Evolutionary conservation across 768 basidiomycete species (phyloP), one percentile per base, ranked within the genome.

Genomic region (Cyathus striatus): DNA sequence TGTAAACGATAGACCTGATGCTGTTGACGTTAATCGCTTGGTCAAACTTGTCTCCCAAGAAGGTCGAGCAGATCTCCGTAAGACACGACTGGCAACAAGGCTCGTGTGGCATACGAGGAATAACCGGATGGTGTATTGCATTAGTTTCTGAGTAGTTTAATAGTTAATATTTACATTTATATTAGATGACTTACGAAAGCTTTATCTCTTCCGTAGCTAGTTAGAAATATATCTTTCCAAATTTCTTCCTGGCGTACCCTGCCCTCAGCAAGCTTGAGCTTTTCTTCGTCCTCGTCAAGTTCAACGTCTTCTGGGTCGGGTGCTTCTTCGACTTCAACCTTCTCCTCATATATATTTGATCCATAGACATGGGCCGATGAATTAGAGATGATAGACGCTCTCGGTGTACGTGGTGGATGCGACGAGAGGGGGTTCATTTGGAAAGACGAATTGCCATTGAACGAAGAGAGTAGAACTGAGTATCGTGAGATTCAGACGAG

Each of bases 171-270:
- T 30, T 30, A 16, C 10, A 30, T 10, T 10, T 24, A 44, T 10
- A 18, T 33, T 37, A 35, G 17, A 25, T 36, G 34, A 75, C 86
- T 55, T 65, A 91, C 89, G 57, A 92, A 83, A 22, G 81, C 79
- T 66, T 92, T 92, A 63, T 92, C 90, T 52, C 90, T 73, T 40
- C 90, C 90, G 50, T 78, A 73, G 51, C 84, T 86, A 22, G 86
- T 83, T 53, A 80, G 71, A 41, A 91, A 66, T 59, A 91, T 78
- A 44, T 90, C 90, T 49, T 81, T 72, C 86, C 85, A 90, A 5
- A 92, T 75, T 23, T 89, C 87, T 56, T 83, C 83, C 33, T 60
- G 62, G 23, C 68, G 62, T 20, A 90, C 69, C 42, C 63, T 73
- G 52, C 59, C 60, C 52, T 73, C 72, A 9, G 69, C 69, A 24